Evolutionary conservation across 148 eudicot genomes (phyloP), one percentile per base, ranked within the genome.

Genomic region (Salicornia ramosissima): DNA sequence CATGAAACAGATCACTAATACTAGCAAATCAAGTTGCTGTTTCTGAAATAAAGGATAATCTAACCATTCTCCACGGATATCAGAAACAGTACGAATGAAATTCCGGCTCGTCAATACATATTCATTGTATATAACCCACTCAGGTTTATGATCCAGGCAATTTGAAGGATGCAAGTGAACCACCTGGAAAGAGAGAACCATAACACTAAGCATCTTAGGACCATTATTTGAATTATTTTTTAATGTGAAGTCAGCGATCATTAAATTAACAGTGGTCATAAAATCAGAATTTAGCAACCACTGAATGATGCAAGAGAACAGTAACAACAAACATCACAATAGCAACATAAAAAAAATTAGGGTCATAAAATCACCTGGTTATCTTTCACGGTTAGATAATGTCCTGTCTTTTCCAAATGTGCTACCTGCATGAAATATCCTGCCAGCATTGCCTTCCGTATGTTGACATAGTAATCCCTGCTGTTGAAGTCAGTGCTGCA

Each of bases 361-460:
- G 19, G 29, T 42, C 16, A 6, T 22, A 13, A 34, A n/a, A 72
- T 69, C 71, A 91, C 99, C 76, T 91, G 99, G 72, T 91, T 94
- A 79, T 94, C 99, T 78, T 94, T 94, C 51, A 89, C 96, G 13
- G 99, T 94, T 76, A 94, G 73, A 79, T 94, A 94, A 46, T 91
- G 93, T 25, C 93, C 99, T 64, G 91, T 85, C 26, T 86, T 87
- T 81, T 94, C 99, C 55, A 94, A 68, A 79, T 94, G 99, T 63
- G 97, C 99, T 56, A 94, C 99, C 83, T 94, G 99, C 99, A 94
- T 94, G 78, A 94, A 94, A 72, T 94, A 90, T 63, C 99, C 99
- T 71, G 99, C 96, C 67, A 91, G 71, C 93, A 94, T 94, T 50
- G 99, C 99, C 82, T 94, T 94, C 69, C 99, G 82, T 55, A 94